Evolutionary conservation across 1,284 basidiomycete genomes (phyloP).

Genomic region (Rhodotorula sp.): DNA sequence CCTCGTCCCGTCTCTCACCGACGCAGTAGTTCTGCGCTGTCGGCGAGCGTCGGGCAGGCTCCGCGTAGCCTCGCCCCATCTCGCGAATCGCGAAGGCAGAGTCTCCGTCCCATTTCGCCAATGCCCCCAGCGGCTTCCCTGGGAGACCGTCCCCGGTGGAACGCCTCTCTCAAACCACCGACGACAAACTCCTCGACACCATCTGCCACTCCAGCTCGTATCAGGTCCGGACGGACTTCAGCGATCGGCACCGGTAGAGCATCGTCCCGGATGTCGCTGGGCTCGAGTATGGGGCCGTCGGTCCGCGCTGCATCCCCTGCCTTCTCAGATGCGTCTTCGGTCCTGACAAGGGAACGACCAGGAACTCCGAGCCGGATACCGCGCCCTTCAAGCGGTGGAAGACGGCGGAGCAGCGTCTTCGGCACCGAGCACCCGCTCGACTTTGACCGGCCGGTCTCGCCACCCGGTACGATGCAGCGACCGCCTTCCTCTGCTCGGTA

Average conservation of each 20-base stretch:
- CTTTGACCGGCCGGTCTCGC: slow-evolving; percentile 65
- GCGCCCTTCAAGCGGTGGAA: slow-evolving; percentile 22
- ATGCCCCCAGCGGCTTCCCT: slow-evolving; percentile 1
- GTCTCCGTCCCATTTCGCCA: slow-evolving; percentile 16
- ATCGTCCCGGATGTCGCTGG: slow-evolving; percentile 17
- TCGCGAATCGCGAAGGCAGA: background rate
- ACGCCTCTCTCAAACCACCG: background rate
- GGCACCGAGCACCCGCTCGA: slow-evolving; percentile 40
- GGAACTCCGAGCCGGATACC: slow-evolving; percentile 42
- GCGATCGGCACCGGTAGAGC: background rate
- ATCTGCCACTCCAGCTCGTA: background rate
- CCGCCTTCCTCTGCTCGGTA: background rate
- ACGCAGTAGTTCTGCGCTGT: slow-evolving; percentile 14
- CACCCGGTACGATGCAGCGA: slow-evolving; percentile 49
- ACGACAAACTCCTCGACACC: slow-evolving; percentile 44
- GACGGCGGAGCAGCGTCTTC: slow-evolving; percentile 17
- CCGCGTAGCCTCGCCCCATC: background rate
- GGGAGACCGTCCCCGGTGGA: slow-evolving; percentile 6
- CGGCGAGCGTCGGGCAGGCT: slow-evolving; percentile 1
- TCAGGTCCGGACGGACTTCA: background rate
- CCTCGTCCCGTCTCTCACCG: slow-evolving; percentile 15
- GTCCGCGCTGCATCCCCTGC: slow-evolving; percentile 29
- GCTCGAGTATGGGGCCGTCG: slow-evolving; percentile 13
- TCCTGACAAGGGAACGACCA: slow-evolving; percentile 30
- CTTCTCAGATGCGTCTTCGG: slow-evolving; percentile 36